Base-by-base conservation (phyloP, 1,284 basidiomycete genomes). In the Agaricales sp. region DNA sequence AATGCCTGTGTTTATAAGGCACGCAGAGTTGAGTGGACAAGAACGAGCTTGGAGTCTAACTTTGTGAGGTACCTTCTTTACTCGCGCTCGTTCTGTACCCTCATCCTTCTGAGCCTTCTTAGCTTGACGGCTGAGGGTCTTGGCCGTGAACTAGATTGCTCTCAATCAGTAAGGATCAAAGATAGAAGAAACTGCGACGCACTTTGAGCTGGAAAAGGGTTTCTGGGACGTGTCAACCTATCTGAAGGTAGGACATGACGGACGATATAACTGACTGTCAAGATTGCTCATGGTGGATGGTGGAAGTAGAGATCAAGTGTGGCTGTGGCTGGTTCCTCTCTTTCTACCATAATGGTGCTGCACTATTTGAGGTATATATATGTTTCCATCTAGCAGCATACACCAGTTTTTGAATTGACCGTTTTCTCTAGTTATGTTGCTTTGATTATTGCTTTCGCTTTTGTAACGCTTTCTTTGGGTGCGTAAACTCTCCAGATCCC, bases 81-180 rank as follows among this genome's bases (percentile, higher is more conserved):
- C 68, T 56, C 87, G 84, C 51, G 82, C 59, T 67, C 92, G 94
- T 71, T 97, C 93, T 0, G 77, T 61, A 19, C 72, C 75, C 69
- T 97, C 93, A 61, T 96, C 93, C 62, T 94, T 97, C 67, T 91
- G 82, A 0, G 93, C 92, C 66, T 96, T 97, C 75, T 91, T 93
- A 11, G 94, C 91, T 67, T 97, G 93, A 49, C 88, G 78, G 61
- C 78, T 87, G 23, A 97, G 76, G 44, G 87, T 81, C 78, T 96
- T 97, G 53, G 93, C 92, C 18, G 93, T 97, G 71, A 97, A 96
- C 92, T 97, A 45, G 26, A 19, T 23, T 26, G 23, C 20, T 50
- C 41, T 41, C 51, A 39, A 49, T 50, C 52, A 45, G 51, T 58
- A 45, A 53, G 59, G 53, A 52, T 52, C 52, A 51, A 52, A 20